Conservation (phyloP, 495 filamentous ascomycete species). For the Echria macrotheca region DNA sequence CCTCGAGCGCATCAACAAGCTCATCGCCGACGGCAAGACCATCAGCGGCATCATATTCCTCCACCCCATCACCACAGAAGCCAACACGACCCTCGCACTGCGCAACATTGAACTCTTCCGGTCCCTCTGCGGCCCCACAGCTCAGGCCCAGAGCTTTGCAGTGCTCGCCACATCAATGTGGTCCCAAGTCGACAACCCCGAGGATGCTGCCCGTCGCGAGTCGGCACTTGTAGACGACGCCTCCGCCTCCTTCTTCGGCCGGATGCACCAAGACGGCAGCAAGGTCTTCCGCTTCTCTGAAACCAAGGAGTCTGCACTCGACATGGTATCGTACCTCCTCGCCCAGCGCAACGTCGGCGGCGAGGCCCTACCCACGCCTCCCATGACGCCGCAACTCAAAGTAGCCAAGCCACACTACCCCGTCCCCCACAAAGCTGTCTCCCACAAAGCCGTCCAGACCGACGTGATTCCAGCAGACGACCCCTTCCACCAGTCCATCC, state of each 20-base stretch:
- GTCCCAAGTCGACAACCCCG: background rate
- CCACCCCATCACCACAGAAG: background rate
- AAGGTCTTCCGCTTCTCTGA: constrained; percentile 2
- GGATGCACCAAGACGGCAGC: background rate
- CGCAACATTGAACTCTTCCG: constrained; percentile 3
- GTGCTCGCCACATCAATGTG: constrained; percentile 1
- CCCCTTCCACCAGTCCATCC: background rate
- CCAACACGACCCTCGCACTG: background rate
- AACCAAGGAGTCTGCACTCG: background rate
- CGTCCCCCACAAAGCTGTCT: background rate
- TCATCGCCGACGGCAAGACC: constrained; percentile 5
- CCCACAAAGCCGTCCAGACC: background rate
- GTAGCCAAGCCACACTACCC: background rate
- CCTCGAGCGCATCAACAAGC: background rate
- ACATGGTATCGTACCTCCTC: background rate
- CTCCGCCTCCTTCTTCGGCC: background rate
- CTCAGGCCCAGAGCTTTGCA: background rate
- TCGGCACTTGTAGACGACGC: background rate
- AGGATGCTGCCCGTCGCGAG: background rate
- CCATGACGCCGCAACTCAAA: too few relatives aligned
- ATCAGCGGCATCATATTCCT: constrained; percentile 2
- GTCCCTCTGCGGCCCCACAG: background rate
- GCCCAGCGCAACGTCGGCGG: background rate
- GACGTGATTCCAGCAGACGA: background rate
- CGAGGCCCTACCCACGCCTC: too few relatives aligned